Conservation (phyloP, 1,284 basidiomycete genomes). For the Polyporus tsugae region DNA sequence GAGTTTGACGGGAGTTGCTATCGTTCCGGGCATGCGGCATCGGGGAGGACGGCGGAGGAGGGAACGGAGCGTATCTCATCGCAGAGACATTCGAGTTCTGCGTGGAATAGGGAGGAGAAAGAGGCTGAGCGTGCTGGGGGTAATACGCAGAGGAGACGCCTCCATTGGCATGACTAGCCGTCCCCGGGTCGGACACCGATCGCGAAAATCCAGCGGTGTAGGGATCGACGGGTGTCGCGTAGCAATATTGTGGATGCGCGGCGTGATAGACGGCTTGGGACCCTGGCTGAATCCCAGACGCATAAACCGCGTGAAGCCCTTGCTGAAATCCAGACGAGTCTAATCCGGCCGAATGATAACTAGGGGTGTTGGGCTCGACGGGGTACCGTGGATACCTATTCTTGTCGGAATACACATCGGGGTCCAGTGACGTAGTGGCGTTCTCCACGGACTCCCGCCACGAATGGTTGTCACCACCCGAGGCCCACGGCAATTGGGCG, state of each 20-base stretch:
- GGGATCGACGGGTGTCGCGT: background rate
- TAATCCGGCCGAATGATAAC: background rate
- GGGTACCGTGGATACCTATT: constrained; percentile 1
- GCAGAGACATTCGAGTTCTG: background rate
- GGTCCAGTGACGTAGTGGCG: background rate
- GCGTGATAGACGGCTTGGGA: background rate
- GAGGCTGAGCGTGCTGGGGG: background rate
- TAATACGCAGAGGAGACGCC: background rate
- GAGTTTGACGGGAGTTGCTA: background rate
- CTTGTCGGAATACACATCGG: constrained; percentile 1
- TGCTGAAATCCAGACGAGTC: background rate
- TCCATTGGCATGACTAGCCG: background rate
- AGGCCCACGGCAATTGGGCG: background rate
- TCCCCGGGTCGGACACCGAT: background rate
- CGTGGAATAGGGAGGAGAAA: background rate
- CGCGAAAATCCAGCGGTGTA: background rate
- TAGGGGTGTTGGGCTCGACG: background rate
- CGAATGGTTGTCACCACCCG: background rate
- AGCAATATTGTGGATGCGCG: background rate
- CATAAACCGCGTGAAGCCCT: background rate
- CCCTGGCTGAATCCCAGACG: background rate
- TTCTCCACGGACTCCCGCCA: constrained; percentile 8
- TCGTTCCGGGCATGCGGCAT: background rate
- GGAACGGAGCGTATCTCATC: constrained; percentile 4
- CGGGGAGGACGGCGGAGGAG: background rate